These are phyloP conservation scores for Ophiobolus disseminans DNA, from an alignment of 2,329 filamentous ascomycete genomes.

Conservation along the genomic window DNA sequence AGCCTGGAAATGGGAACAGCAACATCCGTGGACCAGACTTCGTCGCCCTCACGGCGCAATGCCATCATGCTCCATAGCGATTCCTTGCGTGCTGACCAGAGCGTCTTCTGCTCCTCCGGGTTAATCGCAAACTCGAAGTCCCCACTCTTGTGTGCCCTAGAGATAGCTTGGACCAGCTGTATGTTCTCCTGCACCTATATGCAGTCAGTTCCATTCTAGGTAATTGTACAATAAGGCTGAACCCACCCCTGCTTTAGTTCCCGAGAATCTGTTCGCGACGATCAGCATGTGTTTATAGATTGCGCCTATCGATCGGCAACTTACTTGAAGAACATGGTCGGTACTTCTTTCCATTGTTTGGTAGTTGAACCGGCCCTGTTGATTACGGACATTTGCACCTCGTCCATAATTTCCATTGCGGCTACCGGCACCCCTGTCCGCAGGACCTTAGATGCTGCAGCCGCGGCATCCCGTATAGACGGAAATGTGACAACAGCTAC, in stretches of 20 bases:
- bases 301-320: conserved; percentile 17
- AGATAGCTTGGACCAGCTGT: conserved; percentile 69
- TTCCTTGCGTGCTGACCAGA: conserved; percentile 69
- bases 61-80: conserved; percentile 68
- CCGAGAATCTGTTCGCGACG: conserved; percentile 64
- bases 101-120: conserved; percentile 60
- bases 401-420: conserved; percentile 87
- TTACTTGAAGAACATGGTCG: conserved; percentile 83
- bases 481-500: conserved; percentile 84
- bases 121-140: conserved; percentile 64
- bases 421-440: conserved; percentile 75
- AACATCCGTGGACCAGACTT: conserved; percentile 69
- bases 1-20: conserved; percentile 67
- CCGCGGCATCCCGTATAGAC: conserved; percentile 75
- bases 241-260: conserved; percentile 70
- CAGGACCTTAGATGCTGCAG: conserved; percentile 78
- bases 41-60: conserved; percentile 61
- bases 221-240: conserved; percentile 20
- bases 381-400: conserved; percentile 84
- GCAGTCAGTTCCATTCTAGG: conserved; percentile 37
- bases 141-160: conserved; percentile 64
- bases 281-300: conserved; percentile 30
- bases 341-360: conserved; percentile 75
- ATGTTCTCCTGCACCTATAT: conserved; percentile 75
- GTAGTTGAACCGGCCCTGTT: conserved; percentile 75